These are phyloP conservation scores for Colletotrichum horii DNA, from an alignment of 2,329 filamentous ascomycete species.

Conservation along the genomic window DNA sequence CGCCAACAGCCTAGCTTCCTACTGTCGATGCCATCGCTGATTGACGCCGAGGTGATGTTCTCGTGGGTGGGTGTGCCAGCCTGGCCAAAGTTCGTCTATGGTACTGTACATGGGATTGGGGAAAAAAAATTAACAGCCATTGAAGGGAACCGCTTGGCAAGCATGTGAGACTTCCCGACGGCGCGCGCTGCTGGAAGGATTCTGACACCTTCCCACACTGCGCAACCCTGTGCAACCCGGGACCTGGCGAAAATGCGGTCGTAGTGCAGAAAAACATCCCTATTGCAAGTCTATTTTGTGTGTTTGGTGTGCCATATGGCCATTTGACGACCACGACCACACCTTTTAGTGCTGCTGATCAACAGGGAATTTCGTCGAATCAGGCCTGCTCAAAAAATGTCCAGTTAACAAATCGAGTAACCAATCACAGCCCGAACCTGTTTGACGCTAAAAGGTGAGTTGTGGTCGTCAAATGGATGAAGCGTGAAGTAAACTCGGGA, in stretches of 20 bases:
- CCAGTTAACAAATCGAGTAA: too few relatives aligned
- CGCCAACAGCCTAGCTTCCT: neutral
- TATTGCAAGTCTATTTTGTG: neutral
- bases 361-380: too few relatives aligned
- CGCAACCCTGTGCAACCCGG: neutral
- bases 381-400: too few relatives aligned
- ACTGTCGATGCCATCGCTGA: neutral
- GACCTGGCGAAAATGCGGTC: neutral
- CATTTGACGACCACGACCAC: too few relatives aligned
- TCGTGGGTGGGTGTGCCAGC: neutral
- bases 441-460: too few relatives aligned
- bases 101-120: neutral
- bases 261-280: neutral
- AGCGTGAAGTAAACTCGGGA: neutral
- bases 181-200: neutral
- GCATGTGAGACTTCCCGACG: slow-evolving; percentile 10
- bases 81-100: neutral
- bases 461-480: neutral
- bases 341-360: too few relatives aligned
- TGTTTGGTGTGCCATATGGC: neutral
- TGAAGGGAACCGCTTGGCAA: neutral
- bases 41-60: neutral
- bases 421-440: too few relatives aligned
- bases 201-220: neutral
- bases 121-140: neutral